These are phyloP conservation scores for Colletotrichum lini DNA, from an alignment of 2,329 filamentous ascomycete genomes.

Conservation along the genomic window DNA sequence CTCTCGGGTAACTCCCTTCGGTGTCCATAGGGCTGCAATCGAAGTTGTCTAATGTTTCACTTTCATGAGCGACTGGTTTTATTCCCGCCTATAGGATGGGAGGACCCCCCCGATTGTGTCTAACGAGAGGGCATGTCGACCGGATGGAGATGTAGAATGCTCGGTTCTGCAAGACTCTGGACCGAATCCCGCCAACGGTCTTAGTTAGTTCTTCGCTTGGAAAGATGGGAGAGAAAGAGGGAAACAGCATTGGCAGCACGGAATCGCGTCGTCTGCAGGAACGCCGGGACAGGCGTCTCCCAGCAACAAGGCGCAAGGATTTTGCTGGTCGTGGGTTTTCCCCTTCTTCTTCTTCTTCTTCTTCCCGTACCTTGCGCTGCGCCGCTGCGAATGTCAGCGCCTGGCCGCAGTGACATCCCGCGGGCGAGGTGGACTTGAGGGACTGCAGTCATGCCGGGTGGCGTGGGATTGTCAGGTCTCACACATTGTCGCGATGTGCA, in stretches of 20 bases:
- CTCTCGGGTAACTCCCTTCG: too few relatives aligned
- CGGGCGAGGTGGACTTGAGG: too few relatives aligned
- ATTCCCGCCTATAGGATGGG: too few relatives aligned
- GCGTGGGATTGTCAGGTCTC: not conserved
- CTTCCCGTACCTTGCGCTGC: not conserved
- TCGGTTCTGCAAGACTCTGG: not conserved
- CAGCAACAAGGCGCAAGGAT: not conserved
- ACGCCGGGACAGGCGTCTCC: conserved; percentile 3
- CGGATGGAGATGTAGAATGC: too few relatives aligned
- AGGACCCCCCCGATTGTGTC: too few relatives aligned
- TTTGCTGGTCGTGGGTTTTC: not conserved
- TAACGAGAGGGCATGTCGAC: too few relatives aligned
- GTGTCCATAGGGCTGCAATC: too few relatives aligned
- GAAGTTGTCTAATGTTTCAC: too few relatives aligned
- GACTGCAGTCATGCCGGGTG: not conserved
- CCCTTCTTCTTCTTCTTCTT: too few relatives aligned
- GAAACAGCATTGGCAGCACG: not conserved
- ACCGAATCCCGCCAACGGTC: not conserved
- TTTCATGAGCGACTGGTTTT: too few relatives aligned
- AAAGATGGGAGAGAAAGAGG: not conserved
- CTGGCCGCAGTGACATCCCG: conserved; percentile 21
- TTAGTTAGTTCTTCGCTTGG: not conserved
- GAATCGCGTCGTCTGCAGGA: not conserved
- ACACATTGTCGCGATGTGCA: not conserved
- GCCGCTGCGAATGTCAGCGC: not conserved